Conservation (phyloP, 208 protist genomes). For the Leishmania turanica region DNA sequence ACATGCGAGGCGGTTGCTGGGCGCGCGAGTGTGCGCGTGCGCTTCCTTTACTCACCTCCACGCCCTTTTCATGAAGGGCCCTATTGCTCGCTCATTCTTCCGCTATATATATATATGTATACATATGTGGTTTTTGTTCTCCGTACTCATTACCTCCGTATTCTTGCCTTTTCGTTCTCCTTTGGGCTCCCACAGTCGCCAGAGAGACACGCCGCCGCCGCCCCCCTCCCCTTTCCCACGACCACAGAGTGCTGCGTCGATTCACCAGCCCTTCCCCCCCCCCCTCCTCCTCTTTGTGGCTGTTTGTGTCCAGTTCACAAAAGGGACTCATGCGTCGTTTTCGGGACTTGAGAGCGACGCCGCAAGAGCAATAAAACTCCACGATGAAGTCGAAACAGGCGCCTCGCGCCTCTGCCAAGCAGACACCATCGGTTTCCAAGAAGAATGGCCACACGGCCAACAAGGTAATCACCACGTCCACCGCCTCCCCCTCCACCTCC, state of each 20-base stretch:
- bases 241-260: not conserved
- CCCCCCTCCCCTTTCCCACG: not conserved
- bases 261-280: not conserved
- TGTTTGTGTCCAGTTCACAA: not conserved
- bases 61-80: not conserved
- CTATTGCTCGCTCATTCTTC: not conserved
- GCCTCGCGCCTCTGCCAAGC: constrained; percentile 7
- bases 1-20: not conserved
- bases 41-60: not conserved
- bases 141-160: not conserved
- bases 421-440: not conserved
- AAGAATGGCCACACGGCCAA: not conserved
- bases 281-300: not conserved
- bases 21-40: not conserved
- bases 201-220: not conserved
- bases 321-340: not conserved
- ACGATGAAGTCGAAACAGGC: constrained; percentile 23
- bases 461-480: not conserved
- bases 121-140: not conserved
- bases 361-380: not conserved
- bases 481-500: not conserved
- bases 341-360: not conserved
- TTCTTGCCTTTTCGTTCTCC: not conserved
- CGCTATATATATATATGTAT: not conserved
- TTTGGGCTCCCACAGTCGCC: not conserved